These are phyloP conservation scores for Plasmodium inui DNA, from an alignment of 169 alveolate genomes.

Conservation along the genomic window DNA sequence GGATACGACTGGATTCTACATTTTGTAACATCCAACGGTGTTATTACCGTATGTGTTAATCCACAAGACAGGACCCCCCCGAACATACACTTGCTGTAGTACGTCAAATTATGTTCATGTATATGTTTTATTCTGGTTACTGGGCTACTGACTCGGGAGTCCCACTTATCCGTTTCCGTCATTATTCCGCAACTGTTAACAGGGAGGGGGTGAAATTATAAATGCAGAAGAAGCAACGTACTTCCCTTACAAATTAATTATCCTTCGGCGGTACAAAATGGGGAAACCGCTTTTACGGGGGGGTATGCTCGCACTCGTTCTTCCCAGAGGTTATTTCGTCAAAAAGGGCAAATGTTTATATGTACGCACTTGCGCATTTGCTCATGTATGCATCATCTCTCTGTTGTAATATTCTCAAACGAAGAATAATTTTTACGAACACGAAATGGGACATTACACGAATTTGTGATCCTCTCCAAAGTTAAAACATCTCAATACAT, in stretches of 20 bases:
- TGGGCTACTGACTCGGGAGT: conserved; percentile 78
- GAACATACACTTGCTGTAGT: conserved; percentile 95
- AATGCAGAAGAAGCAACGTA: neutral
- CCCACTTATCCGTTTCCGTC: conserved; percentile 73
- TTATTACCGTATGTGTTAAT: conserved; percentile 95
- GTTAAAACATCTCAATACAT: neutral
- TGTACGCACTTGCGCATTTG: neutral
- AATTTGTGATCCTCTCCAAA: neutral
- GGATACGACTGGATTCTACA: conserved; percentile 97
- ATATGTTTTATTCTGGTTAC: conserved; percentile 80
- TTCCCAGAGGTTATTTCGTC: neutral
- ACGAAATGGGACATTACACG: neutral
- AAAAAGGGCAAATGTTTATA: neutral
- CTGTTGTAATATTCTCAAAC: neutral
- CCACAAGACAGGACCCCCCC: conserved; percentile 98
- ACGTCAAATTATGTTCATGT: conserved; percentile 82
- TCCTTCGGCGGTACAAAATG: neutral
- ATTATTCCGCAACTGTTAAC: conserved; percentile 12
- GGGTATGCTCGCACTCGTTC: neutral
- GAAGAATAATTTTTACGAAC: neutral
- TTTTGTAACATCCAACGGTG: conserved; percentile 97
- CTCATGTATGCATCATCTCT: neutral
- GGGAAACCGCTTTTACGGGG: neutral
- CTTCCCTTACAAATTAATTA: neutral
- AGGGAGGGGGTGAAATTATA: neutral